Evolutionary conservation across 2,329 filamentous ascomycete genomes (phyloP), one percentile per base, ranked within the genome.

Genomic region (Venturia oleaginea): DNA sequence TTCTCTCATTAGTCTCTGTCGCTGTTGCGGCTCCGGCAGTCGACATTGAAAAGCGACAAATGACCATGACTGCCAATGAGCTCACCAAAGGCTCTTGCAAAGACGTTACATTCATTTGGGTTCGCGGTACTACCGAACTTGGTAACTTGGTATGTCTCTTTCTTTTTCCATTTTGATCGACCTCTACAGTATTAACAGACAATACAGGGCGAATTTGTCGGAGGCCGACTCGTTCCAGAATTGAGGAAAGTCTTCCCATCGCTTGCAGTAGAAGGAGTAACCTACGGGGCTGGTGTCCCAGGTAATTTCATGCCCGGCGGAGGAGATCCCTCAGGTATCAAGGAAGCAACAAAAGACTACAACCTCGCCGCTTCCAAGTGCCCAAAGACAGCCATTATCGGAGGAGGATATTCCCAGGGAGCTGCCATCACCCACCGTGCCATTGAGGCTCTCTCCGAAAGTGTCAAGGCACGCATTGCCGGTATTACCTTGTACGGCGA

Each of bases 361-460:
- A 71, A 71, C 10, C 63, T 73, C 48, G 76, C 74, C 4, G 73
- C 72, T 54, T 68, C 67, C 7, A 74, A 77, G 46, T 78, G 77
- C 66, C 75, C 75, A 11, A 64, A 70, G 63, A 74, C 74, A 4
- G 70, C 70, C 15, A 68, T 79, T 46, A 72, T 77, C 17, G 72
- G 73, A 15, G 75, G 75, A 17, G 77, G 76, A 4, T 79, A 78
- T 68, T 76, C 73, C 54, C 76, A 78, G 70, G 75, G 76, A 43
- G 71, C 73, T 4, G 76, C 76, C n/a, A 69, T 77, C 46, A 76
- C 76, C 30, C 73, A 74, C 2, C 71, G 69, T 8, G 68, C 75
- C 0, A 70, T 77, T 59, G 67, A 70, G n/a, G 67, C 68, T 6
- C 69, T 75, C 11, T 66, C 67, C 13, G 37, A 68, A 15, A 66